Evolutionary conservation across 352 stramenopile genomes (phyloP).

Genomic region (Pythium phragmitis): DNA sequence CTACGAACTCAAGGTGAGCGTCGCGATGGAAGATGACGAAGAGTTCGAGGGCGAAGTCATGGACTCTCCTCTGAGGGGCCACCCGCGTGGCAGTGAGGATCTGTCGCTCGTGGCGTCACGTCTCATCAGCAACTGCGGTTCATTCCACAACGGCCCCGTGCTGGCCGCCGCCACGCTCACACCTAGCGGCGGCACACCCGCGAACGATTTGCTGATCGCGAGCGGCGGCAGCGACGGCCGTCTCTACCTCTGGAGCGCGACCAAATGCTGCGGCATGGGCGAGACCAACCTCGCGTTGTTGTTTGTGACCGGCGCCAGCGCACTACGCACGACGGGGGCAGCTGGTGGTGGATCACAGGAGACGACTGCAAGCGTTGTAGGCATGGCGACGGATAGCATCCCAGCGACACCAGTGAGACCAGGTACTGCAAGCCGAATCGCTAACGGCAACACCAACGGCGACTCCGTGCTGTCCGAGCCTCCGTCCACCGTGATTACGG

Average conservation of each 20-base stretch:
- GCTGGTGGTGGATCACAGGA: neutral
- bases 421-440: neutral
- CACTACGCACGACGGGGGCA: neutral
- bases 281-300: conserved; percentile 40
- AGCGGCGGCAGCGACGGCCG: conserved; percentile 47
- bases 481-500: conserved; percentile 38
- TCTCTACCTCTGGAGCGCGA: conserved; percentile 55
- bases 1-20: conserved; percentile 60
- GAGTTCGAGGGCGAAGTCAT: conserved; percentile 37
- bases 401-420: neutral
- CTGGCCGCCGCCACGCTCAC: conserved; percentile 52
- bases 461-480: neutral
- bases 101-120: conserved; percentile 26
- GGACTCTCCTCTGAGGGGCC: neutral
- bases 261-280: conserved; percentile 39
- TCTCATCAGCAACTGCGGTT: conserved; percentile 45
- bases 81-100: conserved; percentile 4
- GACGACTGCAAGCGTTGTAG: neutral
- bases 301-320: conserved; percentile 31
- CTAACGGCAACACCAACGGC: neutral
- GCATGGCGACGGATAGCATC: neutral
- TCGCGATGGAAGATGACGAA: conserved; percentile 57
- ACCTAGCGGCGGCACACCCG: conserved; percentile 48
- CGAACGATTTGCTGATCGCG: conserved; percentile 45
- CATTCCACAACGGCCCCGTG: conserved; percentile 48